Evolutionary conservation across 129 eudicot species (phyloP).

Genomic region (Mikania micrantha): DNA sequence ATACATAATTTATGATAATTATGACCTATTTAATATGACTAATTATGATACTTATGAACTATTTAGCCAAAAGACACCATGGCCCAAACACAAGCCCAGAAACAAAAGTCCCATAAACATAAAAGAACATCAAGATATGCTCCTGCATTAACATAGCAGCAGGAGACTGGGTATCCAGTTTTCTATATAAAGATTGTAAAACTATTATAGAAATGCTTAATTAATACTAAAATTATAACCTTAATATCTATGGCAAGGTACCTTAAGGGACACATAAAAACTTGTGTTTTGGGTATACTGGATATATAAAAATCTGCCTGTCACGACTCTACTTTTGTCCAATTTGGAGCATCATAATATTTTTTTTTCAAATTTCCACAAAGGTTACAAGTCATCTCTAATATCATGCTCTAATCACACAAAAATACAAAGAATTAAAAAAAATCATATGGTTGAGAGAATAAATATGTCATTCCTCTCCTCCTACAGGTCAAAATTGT

Average conservation of each 20-base stretch:
- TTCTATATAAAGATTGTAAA: background rate
- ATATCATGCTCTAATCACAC: conserved; percentile 3
- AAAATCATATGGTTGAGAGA: background rate
- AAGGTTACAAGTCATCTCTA: background rate
- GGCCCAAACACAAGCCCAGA: no score
- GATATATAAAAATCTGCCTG: background rate
- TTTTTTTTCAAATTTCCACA: background rate
- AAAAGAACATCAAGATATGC: no score
- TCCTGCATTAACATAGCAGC: no score
- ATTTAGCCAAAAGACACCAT: no score
- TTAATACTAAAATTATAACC: background rate
- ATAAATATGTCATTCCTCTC: background rate
- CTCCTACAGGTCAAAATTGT: conserved; percentile 6
- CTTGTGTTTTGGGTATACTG: background rate
- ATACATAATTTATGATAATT: no score
- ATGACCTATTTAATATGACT: no score
- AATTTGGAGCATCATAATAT: background rate
- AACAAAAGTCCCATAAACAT: no score
- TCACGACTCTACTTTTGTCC: background rate
- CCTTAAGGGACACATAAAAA: background rate
- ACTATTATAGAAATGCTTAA: background rate
- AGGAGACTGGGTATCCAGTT: background rate
- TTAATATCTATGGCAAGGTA: background rate
- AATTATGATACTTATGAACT: no score
- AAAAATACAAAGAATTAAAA: background rate